phyloP scores from a whole-genome alignment of 768 basidiomycete genomes.

The Collybia sordida region DNA sequence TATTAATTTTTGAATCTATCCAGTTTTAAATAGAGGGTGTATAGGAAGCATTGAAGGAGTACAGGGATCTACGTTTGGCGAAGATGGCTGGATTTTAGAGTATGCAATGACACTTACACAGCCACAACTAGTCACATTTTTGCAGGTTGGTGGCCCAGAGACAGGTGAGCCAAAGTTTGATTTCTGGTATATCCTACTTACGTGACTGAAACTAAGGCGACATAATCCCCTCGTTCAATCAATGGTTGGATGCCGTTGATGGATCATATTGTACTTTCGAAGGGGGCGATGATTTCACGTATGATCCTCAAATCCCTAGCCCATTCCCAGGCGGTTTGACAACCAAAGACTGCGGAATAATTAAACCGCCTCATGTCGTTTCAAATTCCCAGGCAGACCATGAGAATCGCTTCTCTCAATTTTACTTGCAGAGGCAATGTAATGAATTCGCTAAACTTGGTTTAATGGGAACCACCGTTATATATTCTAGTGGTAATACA shows the following conservation, averaged over 20 bases:
- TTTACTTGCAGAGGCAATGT: constrained; percentile 43
- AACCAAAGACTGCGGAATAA: constrained; percentile 35
- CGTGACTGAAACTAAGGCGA: constrained; percentile 7
- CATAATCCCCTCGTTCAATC: constrained; percentile 26
- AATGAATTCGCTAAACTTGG: constrained; percentile 49
- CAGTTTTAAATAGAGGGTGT: not conserved
- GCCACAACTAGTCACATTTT: constrained; percentile 27
- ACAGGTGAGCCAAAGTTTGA: constrained; percentile 11
- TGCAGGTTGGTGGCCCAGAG: constrained; percentile 28
- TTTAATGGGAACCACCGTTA: constrained; percentile 45
- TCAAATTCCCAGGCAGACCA: constrained; percentile 38
- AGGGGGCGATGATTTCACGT: constrained; percentile 31
- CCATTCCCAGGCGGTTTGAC: constrained; percentile 27
- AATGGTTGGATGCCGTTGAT: constrained; percentile 36
- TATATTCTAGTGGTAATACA: constrained; percentile 40
- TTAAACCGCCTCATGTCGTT: constrained; percentile 39
- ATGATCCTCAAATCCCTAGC: constrained; percentile 30
- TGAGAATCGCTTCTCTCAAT: constrained; percentile 32
- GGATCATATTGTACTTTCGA: constrained; percentile 32
- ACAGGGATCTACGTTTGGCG: constrained; percentile 28
- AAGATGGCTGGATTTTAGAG: constrained; percentile 44
- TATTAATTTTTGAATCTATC: not conserved
- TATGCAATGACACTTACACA: constrained; percentile 41
- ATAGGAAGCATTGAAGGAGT: constrained; percentile 17
- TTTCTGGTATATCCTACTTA: not conserved